Evolutionary conservation across 2,329 filamentous ascomycete genomes (phyloP), one percentile per base, ranked within the genome.

Genomic region (Arachnopeziza araneosa): DNA sequence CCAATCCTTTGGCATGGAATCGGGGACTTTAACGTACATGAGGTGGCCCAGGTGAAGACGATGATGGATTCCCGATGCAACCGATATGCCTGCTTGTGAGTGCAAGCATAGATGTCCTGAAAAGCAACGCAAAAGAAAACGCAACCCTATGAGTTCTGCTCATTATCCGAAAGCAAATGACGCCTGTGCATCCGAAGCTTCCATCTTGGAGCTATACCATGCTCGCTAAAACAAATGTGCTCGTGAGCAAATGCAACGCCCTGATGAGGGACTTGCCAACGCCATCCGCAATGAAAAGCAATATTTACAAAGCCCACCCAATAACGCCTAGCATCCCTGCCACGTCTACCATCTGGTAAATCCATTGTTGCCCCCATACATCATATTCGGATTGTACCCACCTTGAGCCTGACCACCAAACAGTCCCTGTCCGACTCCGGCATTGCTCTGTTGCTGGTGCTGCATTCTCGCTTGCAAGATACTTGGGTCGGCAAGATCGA

Each of bases 401-500:
- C 91, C 91, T 93, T 96, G 89, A 74, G 80, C 83, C 83, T 88
- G 89, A 79, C 90, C 90, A 79, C 88, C 88, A 80, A 95, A 96
- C 77, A 95, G 83, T 77, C 90, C 90, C 84, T 95, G 91, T 78
- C 90, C 89, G 80, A 88, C 88, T 83, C 89, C 87, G 78, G 86
- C 86, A 83, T 86, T 89, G 79, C 86, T 89, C 80, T 89, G 87
- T 70, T 86, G 83, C 80, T 89, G 86, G 81, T 95, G 90, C 79
- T 96, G 93, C 84, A 96, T 89, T 84, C 93, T 91, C 78, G 91
- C 91, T 83, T 96, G 93, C 84, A 98, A 87, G 85, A 97, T 97
- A 85, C 91, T 96, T 84, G 93, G 93, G 91, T 98, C 93, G 84
- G 90, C 91, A 93, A 96, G 91, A 96, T 98, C 93, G 83, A 96